Evolutionary conservation across 805 yeast genomes (phyloP).

Genomic region (Wickerhamiella shivajii): DNA sequence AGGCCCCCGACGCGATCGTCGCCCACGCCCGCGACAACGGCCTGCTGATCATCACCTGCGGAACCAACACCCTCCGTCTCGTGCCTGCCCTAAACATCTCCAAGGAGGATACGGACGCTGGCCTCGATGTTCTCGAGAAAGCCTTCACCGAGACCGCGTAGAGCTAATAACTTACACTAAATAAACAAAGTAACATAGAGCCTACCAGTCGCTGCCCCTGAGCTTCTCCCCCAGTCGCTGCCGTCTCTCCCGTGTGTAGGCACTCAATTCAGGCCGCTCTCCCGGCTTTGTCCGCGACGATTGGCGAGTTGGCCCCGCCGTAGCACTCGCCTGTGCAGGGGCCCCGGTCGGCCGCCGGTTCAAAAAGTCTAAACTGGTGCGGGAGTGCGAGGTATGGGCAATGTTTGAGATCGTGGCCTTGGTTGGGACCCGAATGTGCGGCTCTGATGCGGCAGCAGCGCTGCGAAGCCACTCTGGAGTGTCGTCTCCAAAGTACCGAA

Average conservation of each 20-base stretch:
- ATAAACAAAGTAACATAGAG: background rate
- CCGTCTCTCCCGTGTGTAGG: background rate
- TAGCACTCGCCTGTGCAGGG: background rate
- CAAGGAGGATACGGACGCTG: slow-evolving; percentile 51
- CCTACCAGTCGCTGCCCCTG: slow-evolving; percentile 5
- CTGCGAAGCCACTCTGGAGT: slow-evolving; percentile 24
- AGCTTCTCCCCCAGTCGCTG: slow-evolving; percentile 5
- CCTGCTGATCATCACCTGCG: slow-evolving; percentile 76
- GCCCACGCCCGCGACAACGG: slow-evolving; percentile 64
- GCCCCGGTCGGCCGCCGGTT: background rate
- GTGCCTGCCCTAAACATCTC: slow-evolving; percentile 86
- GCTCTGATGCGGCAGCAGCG: slow-evolving; percentile 6
- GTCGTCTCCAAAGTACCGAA: slow-evolving; percentile 25
- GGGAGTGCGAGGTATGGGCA: background rate
- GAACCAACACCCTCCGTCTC: slow-evolving; percentile 76
- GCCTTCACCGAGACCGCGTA: no score
- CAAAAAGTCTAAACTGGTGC: slow-evolving; percentile 1
- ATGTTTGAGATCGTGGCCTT: slow-evolving; percentile 1
- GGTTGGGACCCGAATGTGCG: background rate
- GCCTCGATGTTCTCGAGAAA: slow-evolving; percentile 51
- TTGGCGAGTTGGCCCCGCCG: slow-evolving; percentile 3
- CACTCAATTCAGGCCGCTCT: background rate
- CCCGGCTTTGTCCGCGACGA: no score
- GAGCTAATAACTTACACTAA: no score
- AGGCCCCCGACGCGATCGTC: slow-evolving; percentile 50